Conservation (phyloP, 2,329 filamentous ascomycete genomes). For the Fusarium falciforme region DNA sequence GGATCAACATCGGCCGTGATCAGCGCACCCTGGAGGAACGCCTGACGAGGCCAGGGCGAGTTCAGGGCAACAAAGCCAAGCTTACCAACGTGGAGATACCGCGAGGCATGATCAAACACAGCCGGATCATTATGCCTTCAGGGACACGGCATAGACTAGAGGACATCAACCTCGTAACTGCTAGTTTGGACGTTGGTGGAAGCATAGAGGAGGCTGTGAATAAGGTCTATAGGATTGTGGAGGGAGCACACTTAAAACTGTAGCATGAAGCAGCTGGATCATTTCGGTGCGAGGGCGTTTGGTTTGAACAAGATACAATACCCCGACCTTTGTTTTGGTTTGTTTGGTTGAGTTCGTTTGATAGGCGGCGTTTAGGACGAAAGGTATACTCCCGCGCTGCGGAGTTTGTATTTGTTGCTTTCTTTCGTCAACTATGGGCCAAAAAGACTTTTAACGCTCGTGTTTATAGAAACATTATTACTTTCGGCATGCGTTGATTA, state of each 20-base stretch:
- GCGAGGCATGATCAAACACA: background rate
- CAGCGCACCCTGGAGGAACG: background rate
- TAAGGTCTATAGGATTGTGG: conserved; percentile 1
- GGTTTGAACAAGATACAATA: background rate
- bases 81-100: background rate
- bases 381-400: background rate
- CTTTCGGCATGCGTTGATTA: background rate
- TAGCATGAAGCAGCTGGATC: background rate
- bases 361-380: background rate
- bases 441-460: background rate
- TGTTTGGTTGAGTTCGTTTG: background rate
- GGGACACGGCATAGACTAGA: background rate
- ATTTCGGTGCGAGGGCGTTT: background rate
- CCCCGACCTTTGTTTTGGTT: background rate
- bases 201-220: background rate
- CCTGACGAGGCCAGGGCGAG: background rate
- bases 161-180: background rate
- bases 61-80: background rate
- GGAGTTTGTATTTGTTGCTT: background rate
- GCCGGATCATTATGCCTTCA: background rate
- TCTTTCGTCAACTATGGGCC: background rate
- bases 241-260: background rate
- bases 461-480: background rate
- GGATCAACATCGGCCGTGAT: conserved; percentile 16
- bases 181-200: background rate